Conservation (phyloP, 202 grass and related monocot species). For the Sporobolus alterniflorus region DNA sequence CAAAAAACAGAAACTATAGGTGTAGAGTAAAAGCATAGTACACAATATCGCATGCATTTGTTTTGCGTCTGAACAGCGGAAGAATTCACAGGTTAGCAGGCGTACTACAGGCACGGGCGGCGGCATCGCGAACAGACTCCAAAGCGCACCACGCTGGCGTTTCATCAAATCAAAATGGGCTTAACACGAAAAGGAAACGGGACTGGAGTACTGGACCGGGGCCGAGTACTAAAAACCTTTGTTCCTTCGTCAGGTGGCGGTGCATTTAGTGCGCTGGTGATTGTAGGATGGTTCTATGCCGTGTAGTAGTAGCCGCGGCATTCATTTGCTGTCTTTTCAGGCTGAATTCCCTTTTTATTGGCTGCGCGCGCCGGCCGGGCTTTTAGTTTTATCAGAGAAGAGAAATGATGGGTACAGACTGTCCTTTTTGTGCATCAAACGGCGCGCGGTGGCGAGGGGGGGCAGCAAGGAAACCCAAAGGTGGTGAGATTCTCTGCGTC, state of each 20-base stretch:
- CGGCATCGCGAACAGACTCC: neutral
- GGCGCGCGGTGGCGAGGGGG: neutral
- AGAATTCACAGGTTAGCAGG: neutral
- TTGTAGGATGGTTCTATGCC: neutral
- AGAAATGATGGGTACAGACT: conserved; percentile 31
- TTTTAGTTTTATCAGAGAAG: conserved; percentile 14
- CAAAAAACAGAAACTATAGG: neutral
- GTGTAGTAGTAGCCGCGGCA: neutral
- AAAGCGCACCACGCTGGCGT: neutral
- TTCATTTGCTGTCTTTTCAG: conserved; percentile 24
- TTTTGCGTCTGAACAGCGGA: neutral
- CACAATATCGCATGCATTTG: conserved; percentile 54
- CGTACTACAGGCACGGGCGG: neutral
- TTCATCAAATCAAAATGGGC: neutral
- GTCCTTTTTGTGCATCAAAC: conserved; percentile 24
- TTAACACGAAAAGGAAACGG: neutral
- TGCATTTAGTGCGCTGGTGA: conserved; percentile 14
- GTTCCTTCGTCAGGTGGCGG: neutral
- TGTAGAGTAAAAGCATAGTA: conserved; percentile 12
- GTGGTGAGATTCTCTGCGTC: conserved; percentile 24
- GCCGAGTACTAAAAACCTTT: neutral
- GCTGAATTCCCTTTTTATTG: neutral
- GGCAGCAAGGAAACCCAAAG: conserved; percentile 19
- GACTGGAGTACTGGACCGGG: too few relatives aligned
- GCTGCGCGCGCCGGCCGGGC: too few relatives aligned